Base-by-base conservation (phyloP, 2,329 filamentous ascomycete species). In the Cordyceps cateniannulata region DNA sequence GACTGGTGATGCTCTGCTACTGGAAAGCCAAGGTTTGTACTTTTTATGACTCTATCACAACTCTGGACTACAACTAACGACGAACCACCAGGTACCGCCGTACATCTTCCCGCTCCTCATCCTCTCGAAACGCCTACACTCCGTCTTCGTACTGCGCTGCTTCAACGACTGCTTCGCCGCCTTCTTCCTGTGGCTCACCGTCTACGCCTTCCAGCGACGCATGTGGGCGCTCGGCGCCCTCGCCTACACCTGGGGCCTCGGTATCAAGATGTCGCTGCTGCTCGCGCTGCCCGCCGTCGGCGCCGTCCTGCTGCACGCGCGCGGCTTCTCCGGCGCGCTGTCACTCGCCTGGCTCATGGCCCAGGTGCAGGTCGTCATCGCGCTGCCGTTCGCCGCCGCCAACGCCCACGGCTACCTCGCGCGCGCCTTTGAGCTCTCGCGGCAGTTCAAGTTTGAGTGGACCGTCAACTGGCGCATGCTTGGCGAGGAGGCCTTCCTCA, bases 381-480 rank as follows among this genome's bases (percentile, higher is more conserved):
- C 77, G 51, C 69, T 79, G 48, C 91, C 92, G 0, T 98, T 97
- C 75, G 71, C 90, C 24, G 72, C 80, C 10, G 77, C 77, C 45
- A 88, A 91, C 66, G 75, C 86, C 22, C 73, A 75, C 62, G 90
- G 87, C 29, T 99, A 99, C 71, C 71, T 96, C 20, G 83, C 84
- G 51, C 82, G 89, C 64, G 92, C 95, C 0, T 99, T 99, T 71
- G 92, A 99, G 76, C 82, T 99, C 62, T 92, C 90, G 51, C 83
- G 95, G 59, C 86, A 91, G 67, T 99, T 99, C 76, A 81, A 96
- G 68, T 98, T 93, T 80, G 92, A 93, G 75, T 99, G 95, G 95
- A 99, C 95, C 0, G 95, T 99, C 66, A 99, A 99, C 74, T 99
- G 95, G 95, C 86, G 93, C 59, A 98, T 98, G 72, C 76, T 97